Base-by-base conservation (phyloP, 2,329 filamentous ascomycete genomes). In the Diplodia scrobiculata region DNA sequence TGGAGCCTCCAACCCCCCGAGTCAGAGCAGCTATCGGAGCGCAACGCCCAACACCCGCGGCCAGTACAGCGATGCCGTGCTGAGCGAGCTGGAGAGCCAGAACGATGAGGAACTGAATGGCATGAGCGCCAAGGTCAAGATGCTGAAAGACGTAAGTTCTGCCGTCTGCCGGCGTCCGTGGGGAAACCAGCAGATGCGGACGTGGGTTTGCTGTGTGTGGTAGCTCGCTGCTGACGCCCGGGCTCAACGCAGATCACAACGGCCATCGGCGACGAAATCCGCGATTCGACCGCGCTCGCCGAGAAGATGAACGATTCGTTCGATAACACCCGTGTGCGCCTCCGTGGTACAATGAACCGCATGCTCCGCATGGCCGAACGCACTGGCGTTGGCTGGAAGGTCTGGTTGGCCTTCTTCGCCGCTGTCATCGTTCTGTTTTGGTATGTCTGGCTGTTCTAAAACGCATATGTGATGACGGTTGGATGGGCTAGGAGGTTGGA, bases 261-360 rank as follows among this genome's bases (percentile, higher is more conserved):
- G 45, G 91, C 93, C 5, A 99, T 99, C 71, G 95, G 95, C 70
- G 91, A 96, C 74, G 95, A 98, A 79, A 98, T 98, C 73, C 87
- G 94, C 71, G 91, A 96, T 69, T 95, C 91, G 14, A 91, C 91
- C 1, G 89, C 91, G 1, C 84, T 98, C 3, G 91, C 92, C 1
- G 92, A 97, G 72, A 94, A 92, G 79, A 97, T 99, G 89, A 98
- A 98, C 78, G 91, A 97, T 74, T 86, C 87, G 5, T 99, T 98
- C 75, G 94, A 98, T 76, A 87, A 86, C 72, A 96, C 94, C 63
- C 84, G 93, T 38, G 80, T 92, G 63, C 86, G 91, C 69, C 82
- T 99, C 68, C 86, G 89, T 52, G 92, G 94, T 64, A 98, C 96
- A 19, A 98, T 99, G 95, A 97, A 92, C 76, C 84, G 93, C 67